Evolutionary conservation across 129 eudicot genomes (phyloP), one percentile per base, ranked within the genome.

Genomic region (Pulicaria dysenterica): DNA sequence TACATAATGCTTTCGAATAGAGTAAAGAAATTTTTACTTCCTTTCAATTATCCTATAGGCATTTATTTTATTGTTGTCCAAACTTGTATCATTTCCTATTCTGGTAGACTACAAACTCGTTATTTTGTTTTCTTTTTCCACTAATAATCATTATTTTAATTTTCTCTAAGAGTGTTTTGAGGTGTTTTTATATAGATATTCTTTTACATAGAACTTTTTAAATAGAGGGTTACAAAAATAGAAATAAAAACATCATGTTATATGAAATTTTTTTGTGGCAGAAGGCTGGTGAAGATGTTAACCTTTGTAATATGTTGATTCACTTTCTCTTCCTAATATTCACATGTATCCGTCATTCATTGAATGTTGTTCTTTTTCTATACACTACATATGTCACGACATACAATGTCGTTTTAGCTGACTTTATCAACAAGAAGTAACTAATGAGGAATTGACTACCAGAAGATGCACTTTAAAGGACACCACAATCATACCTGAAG

Each of bases 301-400:
- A 67, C 51, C 51, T 19, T 40, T 41, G 64, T 42, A 67, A 55
- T 24, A 24, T 56, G 31, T 53, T 70, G 69, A 75, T 54, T 75
- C 84, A 2, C 72, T 42, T 41, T 37, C 78, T 31, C 34, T 43
- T 67, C 77, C 86, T 55, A 77, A 72, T 67, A 76, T 57, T 14
- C 47, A 61, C n/a, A 72, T 13, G 90, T 85, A 82, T 67, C 86
- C 72, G 44, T 67, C 44, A 19, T 75, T 66, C 41, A 54, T 46
- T 62, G 43, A 44, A 60, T 16, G 17, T 58, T 38, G 55, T 3
- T 19, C 31, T 31, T 41, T 70, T 58, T 62, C 34, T 31, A 42
- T 50, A 49, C 59, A 12, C 24, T 17, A 40, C 15, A 39, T 41
- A 2, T 40, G 44, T 62, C 47, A 53, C 72, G 8, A 59, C 36